phyloP scores from a whole-genome alignment of 1,139 yeast species.

The Geotrichum cucujoidarum region DNA sequence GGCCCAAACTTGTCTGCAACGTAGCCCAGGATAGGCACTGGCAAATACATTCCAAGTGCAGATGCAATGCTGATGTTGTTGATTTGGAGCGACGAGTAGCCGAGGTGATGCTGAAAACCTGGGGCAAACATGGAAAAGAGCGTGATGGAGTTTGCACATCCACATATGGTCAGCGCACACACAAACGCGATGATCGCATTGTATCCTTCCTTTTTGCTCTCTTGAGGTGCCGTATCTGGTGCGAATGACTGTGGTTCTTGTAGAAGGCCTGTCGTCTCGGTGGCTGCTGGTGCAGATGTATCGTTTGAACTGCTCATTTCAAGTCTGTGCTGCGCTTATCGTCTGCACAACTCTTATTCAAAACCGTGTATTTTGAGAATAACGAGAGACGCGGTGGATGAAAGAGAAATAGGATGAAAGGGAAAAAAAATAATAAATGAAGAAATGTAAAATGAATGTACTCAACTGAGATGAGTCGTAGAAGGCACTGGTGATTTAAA shows the following conservation, averaged over 20 bases:
- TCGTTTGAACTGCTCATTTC: neutral
- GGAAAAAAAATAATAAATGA: no score
- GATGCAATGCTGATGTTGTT: slow-evolving; percentile 72
- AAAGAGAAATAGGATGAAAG: no score
- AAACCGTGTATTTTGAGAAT: no score
- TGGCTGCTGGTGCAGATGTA: neutral
- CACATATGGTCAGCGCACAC: slow-evolving; percentile 41
- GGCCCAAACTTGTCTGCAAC: slow-evolving; percentile 85
- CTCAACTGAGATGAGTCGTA: no score
- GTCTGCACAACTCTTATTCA: no score
- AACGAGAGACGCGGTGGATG: no score
- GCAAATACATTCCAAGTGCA: slow-evolving; percentile 76
- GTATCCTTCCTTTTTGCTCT: neutral
- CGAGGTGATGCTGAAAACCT: slow-evolving; percentile 54
- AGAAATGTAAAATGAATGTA: no score
- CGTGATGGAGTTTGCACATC: slow-evolving; percentile 75
- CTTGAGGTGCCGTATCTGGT: neutral
- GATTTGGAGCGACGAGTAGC: slow-evolving; percentile 64
- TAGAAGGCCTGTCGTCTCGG: slow-evolving; percentile 3
- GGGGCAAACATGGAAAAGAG: slow-evolving; percentile 76
- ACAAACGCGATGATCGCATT: slow-evolving; percentile 17
- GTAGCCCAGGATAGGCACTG: slow-evolving; percentile 78
- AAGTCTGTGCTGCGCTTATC: no score
- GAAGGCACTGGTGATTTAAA: no score
- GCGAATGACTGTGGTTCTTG: neutral